phyloP scores from a whole-genome alignment of 371 early-diverging fungal genomes.

The Amoeboaphelidium protococcarum region DNA sequence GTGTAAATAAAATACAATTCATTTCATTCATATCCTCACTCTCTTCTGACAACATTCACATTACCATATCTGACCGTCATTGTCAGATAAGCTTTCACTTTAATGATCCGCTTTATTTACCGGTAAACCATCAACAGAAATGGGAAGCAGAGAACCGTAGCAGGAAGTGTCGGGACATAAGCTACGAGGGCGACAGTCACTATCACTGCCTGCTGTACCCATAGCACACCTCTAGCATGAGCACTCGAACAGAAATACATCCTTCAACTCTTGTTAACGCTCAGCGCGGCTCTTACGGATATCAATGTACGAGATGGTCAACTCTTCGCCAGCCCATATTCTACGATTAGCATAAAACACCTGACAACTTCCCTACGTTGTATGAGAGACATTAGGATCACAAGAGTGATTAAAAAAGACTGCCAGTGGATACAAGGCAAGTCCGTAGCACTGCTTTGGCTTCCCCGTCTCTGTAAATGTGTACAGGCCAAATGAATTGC shows the following conservation, averaged over 20 bases:
- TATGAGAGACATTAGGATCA: not conserved
- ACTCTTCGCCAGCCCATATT: not conserved
- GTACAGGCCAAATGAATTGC: not conserved
- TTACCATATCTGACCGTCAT: too few species aligned
- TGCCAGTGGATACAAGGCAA: not conserved
- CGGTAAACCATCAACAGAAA: too few species aligned
- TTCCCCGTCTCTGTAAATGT: not conserved
- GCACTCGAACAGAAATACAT: not conserved
- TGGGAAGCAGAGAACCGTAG: too few species aligned
- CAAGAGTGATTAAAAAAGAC: not conserved
- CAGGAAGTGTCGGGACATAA: too few species aligned
- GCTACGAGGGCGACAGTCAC: too few species aligned
- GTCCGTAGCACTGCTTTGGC: not conserved
- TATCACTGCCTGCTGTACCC: too few species aligned
- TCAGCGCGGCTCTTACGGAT: not conserved
- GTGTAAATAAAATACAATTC: too few species aligned
- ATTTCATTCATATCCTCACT: too few species aligned
- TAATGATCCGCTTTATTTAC: too few species aligned
- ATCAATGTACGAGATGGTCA: not conserved
- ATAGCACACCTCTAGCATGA: not conserved
- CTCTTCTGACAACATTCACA: too few species aligned
- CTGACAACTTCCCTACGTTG: not conserved
- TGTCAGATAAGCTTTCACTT: too few species aligned
- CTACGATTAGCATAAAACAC: not conserved
- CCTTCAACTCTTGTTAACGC: not conserved